Percentiles rank a stretch among this genome's conserved stretches.
phyloP scores from a whole-genome alignment of 768 basidiomycete species.

The Boletus patriciae region DNA sequence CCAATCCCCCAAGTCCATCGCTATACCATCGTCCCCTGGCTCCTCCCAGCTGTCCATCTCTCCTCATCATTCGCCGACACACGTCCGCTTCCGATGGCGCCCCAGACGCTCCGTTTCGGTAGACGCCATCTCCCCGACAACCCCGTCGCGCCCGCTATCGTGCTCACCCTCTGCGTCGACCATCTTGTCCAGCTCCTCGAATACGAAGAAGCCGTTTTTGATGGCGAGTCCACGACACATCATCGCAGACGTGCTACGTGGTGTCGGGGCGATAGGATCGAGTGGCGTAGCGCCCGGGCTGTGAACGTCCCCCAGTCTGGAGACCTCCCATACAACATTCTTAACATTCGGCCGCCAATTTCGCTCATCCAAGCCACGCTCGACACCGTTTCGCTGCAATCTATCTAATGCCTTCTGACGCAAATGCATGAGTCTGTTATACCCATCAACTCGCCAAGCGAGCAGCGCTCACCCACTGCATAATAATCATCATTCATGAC shows the following conservation, averaged over 20 bases:
- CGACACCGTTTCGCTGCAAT: neutral
- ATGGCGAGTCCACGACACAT: constrained; percentile 22
- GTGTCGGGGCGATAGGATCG: constrained; percentile 39
- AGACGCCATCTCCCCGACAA: neutral
- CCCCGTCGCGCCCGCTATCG: neutral
- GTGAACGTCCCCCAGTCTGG: neutral
- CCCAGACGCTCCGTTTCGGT: constrained; percentile 8
- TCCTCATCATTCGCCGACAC: constrained; percentile 2
- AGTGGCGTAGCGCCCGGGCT: neutral
- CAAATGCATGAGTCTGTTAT: neutral
- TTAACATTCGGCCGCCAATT: neutral
- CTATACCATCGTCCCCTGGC: neutral
- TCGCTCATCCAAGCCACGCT: too few relatives aligned
- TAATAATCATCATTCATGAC: neutral
- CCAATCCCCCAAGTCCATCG: neutral
- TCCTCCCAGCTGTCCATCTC: neutral
- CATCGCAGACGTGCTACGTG: constrained; percentile 42
- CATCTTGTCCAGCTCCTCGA: neutral
- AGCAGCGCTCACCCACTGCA: neutral
- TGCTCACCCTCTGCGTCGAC: constrained; percentile 11
- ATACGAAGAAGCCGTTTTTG: constrained; percentile 17
- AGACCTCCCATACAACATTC: too few relatives aligned
- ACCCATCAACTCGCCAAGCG: neutral
- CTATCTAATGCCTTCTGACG: too few relatives aligned
- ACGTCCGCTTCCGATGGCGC: constrained; percentile 9